A percentile compares a stretch with the other conserved stretches of the same genome.
phyloP scores from a whole-genome alignment of 352 stramenopile species.

The Phytopythium sindhum region DNA sequence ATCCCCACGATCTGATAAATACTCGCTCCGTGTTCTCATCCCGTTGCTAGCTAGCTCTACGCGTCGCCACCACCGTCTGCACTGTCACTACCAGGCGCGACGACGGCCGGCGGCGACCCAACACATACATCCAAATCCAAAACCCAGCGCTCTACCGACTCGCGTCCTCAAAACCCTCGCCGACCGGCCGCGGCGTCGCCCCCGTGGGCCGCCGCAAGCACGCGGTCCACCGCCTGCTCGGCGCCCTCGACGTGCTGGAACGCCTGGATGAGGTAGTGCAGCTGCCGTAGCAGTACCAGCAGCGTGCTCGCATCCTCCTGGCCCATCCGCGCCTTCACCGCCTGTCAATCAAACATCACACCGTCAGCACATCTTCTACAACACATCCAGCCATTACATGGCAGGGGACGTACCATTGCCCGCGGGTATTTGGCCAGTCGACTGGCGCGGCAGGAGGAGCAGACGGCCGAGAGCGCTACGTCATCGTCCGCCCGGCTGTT shows the following conservation, averaged over 20 bases:
- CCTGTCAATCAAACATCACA: slow-evolving; percentile 18
- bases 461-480: slow-evolving; percentile 25
- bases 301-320: slow-evolving; percentile 35
- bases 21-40: slow-evolving; percentile 3
- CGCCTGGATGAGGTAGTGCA: slow-evolving; percentile 69
- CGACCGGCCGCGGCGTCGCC: not conserved
- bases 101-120: not conserved
- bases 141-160: not conserved
- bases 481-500: slow-evolving; percentile 20
- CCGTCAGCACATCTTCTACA: slow-evolving; percentile 4
- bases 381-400: not conserved
- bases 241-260: slow-evolving; percentile 73
- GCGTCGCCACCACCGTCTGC: not conserved
- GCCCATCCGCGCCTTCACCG: slow-evolving; percentile 37
- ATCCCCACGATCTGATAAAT: slow-evolving; percentile 4
- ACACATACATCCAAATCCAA: not conserved
- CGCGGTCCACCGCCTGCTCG: slow-evolving; percentile 50
- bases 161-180: slow-evolving; percentile 1
- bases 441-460: slow-evolving; percentile 38
- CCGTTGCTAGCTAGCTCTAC: slow-evolving; percentile 1
- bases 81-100: not conserved
- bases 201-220: slow-evolving; percentile 50
- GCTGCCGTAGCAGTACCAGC: slow-evolving; percentile 57
- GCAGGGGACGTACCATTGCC: slow-evolving; percentile 40
- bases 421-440: slow-evolving; percentile 52